These are phyloP conservation scores for Dioscorea cayenensis DNA, from an alignment of 116 monocot genomes.

Conservation along the genomic window DNA sequence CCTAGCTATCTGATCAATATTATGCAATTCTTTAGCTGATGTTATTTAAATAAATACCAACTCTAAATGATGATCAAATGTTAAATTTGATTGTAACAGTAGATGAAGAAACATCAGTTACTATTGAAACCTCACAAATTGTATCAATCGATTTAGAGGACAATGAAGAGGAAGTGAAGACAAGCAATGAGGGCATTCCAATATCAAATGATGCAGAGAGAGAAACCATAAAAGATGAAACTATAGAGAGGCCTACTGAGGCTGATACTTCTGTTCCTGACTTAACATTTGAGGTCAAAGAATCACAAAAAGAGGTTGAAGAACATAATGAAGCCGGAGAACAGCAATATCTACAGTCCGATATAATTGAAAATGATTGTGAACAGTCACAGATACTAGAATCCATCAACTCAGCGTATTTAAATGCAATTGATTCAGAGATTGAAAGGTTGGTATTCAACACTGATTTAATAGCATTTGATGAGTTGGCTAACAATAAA, in stretches of 20 bases:
- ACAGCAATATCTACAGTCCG: not conserved
- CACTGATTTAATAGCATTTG: not conserved
- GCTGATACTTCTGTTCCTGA: not conserved
- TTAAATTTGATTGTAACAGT: slow-evolving; percentile 6
- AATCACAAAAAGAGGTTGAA: not conserved
- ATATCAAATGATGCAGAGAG: not conserved
- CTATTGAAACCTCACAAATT: not conserved
- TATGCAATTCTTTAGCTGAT: too few species aligned
- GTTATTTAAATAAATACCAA: too few species aligned
- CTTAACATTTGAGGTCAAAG: not conserved
- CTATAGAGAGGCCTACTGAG: not conserved
- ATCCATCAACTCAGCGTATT: slow-evolving; percentile 2
- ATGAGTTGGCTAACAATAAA: not conserved
- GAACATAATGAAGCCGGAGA: not conserved
- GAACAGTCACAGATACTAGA: slow-evolving; percentile 6
- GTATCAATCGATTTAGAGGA: not conserved
- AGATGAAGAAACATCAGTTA: not conserved
- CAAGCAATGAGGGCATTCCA: not conserved
- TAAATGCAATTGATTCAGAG: slow-evolving; percentile 17
- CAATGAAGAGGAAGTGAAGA: not conserved
- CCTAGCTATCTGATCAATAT: not conserved
- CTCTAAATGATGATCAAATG: not conserved
- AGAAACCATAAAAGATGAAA: not conserved
- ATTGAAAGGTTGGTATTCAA: slow-evolving; percentile 4
- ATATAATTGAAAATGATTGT: not conserved